A percentile compares a stretch with the other conserved stretches of the same genome.
These are phyloP conservation scores for Fusarium acutatum DNA, from an alignment of 2,329 filamentous ascomycete species.

Conservation along the genomic window DNA sequence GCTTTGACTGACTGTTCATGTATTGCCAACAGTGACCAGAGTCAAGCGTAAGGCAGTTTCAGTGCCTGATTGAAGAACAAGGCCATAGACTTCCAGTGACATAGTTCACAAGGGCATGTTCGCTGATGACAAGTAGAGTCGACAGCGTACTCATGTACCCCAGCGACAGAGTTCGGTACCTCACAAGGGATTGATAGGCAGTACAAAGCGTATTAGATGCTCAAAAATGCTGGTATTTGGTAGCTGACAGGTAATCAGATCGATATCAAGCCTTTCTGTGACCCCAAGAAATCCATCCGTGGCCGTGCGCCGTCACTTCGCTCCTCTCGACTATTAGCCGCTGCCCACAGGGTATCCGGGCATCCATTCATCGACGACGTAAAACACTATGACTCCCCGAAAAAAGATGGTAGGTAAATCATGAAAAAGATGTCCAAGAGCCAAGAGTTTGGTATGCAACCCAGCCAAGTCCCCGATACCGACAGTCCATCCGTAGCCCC, in stretches of 20 bases:
- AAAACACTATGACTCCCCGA: conserved; percentile 31
- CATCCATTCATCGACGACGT: conserved; percentile 41
- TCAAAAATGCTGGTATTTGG: conserved; percentile 14
- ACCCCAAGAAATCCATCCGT: conserved; percentile 29
- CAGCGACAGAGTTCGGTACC: not conserved
- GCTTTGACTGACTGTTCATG: not conserved
- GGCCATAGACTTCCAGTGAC: not conserved
- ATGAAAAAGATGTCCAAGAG: conserved; percentile 19
- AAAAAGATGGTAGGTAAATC: conserved; percentile 33
- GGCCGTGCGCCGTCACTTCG: conserved; percentile 21
- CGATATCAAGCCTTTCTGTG: conserved; percentile 17
- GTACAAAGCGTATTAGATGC: not conserved
- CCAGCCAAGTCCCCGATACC: conserved; percentile 19
- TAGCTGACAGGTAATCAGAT: conserved; percentile 30
- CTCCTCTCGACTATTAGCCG: conserved; percentile 38
- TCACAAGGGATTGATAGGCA: not conserved
- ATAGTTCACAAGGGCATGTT: not conserved
- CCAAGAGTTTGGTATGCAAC: conserved; percentile 34
- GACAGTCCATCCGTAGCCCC: conserved; percentile 26
- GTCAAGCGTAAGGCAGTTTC: not conserved
- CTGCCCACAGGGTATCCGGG: conserved; percentile 41
- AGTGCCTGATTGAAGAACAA: not conserved
- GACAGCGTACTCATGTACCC: not conserved
- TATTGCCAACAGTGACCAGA: not conserved
- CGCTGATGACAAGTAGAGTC: not conserved